A percentile compares a stretch with the other conserved stretches of the same genome.
Evolutionary conservation across 306 rosid species (phyloP).

Genomic region (Glycyrrhiza uralensis): DNA sequence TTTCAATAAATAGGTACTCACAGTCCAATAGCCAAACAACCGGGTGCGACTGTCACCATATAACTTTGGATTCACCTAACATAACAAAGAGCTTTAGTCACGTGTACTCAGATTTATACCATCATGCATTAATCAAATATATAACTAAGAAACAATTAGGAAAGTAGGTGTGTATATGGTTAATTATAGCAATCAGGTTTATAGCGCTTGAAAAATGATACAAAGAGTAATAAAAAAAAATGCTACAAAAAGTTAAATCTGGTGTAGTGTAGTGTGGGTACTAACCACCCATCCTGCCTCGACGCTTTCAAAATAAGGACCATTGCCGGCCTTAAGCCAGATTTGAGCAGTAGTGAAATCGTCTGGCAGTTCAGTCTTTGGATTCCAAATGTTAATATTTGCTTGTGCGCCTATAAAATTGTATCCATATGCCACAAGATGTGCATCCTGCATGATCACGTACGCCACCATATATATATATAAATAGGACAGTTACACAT

Average conservation of each 20-base stretch:
- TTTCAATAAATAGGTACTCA: constrained; percentile 21
- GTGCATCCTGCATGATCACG: constrained; percentile 10
- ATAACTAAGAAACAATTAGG: neutral
- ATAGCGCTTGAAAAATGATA: too few species aligned
- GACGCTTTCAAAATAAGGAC: constrained; percentile 44
- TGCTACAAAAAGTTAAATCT: too few species aligned
- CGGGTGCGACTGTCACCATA: constrained; percentile 50
- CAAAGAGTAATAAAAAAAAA: too few species aligned
- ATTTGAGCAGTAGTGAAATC: constrained; percentile 67
- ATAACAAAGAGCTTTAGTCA: neutral
- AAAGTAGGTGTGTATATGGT: neutral
- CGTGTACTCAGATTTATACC: neutral
- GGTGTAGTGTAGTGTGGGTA: neutral
- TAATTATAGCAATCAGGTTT: too few species aligned
- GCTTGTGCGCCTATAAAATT: constrained; percentile 57
- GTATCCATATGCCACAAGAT: constrained; percentile 37
- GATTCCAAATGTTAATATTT: constrained; percentile 59
- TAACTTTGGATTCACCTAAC: constrained; percentile 59
- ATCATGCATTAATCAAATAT: neutral
- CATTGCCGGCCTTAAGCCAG: constrained; percentile 44
- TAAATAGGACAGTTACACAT: too few species aligned
- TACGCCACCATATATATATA: neutral
- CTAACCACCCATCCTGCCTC: constrained; percentile 55
- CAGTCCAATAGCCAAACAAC: constrained; percentile 56
- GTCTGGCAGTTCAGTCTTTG: constrained; percentile 34